phyloP scores from a whole-genome alignment of 768 basidiomycete species.

The Lyophyllum atratum region DNA sequence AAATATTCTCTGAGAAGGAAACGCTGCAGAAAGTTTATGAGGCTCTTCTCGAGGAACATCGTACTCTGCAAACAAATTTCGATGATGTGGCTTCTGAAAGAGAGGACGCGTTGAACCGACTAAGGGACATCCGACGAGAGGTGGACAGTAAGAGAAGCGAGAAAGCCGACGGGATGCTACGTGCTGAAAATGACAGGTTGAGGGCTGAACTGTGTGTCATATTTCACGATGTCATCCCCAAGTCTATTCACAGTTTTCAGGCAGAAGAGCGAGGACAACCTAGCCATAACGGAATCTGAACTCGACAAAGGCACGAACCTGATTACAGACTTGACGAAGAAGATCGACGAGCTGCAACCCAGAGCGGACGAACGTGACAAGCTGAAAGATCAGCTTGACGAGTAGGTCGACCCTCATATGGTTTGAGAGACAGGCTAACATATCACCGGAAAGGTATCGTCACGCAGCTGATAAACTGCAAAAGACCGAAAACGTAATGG shows the following conservation, averaged over 20 bases:
- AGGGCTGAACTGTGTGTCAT: slow-evolving; percentile 79
- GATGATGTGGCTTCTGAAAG: slow-evolving; percentile 81
- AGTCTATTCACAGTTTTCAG: slow-evolving; percentile 45
- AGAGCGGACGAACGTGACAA: slow-evolving; percentile 76
- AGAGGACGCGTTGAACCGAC: slow-evolving; percentile 67
- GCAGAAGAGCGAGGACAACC: slow-evolving; percentile 92
- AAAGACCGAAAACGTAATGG: slow-evolving; percentile 97
- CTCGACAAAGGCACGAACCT: slow-evolving; percentile 75
- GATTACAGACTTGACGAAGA: slow-evolving; percentile 73
- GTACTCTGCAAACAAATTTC: slow-evolving; percentile 68
- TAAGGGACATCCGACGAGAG: slow-evolving; percentile 63
- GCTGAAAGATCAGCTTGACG: slow-evolving; percentile 93
- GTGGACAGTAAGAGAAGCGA: slow-evolving; percentile 62
- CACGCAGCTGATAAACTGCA: slow-evolving; percentile 91
- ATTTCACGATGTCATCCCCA: slow-evolving; percentile 14
- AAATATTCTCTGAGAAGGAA: slow-evolving; percentile 82
- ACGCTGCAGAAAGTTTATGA: slow-evolving; percentile 83
- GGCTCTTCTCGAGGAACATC: slow-evolving; percentile 72
- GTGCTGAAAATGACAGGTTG: slow-evolving; percentile 81
- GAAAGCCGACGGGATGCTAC: slow-evolving; percentile 75
- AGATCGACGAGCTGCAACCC: slow-evolving; percentile 78
- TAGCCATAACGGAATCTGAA: slow-evolving; percentile 79
- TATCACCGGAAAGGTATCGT: slow-evolving; percentile 58
- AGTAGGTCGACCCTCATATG: slow-evolving; percentile 50
- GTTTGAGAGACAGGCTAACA: not conserved